phyloP scores from a whole-genome alignment of 1,139 yeast species.

The Arxiozyma heterogenica region DNA sequence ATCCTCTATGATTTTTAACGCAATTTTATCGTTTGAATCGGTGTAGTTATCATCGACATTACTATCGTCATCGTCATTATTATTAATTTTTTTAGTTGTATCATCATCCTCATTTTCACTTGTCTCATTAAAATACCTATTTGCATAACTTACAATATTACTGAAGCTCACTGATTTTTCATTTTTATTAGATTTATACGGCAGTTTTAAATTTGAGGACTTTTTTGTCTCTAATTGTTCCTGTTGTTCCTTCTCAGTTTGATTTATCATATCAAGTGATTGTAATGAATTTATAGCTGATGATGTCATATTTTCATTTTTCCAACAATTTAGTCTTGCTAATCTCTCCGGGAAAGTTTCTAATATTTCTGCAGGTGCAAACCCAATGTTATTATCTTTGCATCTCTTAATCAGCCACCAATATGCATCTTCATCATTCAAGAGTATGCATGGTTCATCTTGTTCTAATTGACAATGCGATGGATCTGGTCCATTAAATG shows the following conservation, averaged over 20 bases:
- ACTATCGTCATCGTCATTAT: constrained; percentile 18
- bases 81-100: constrained; percentile 8
- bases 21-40: constrained; percentile 1
- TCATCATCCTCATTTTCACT: constrained; percentile 22
- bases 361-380: constrained; percentile 92
- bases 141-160: constrained; percentile 30
- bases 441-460: constrained; percentile 73
- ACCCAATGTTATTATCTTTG: constrained; percentile 68
- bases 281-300: constrained; percentile 11
- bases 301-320: constrained; percentile 56
- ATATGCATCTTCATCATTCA: constrained; percentile 85
- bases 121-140: constrained; percentile 24
- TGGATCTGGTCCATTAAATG: constrained; percentile 87
- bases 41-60: constrained; percentile 6
- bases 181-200: constrained; percentile 8
- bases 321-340: constrained; percentile 86
- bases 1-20: constrained; percentile 1
- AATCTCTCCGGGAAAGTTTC: constrained; percentile 88
- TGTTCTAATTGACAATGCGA: constrained; percentile 76
- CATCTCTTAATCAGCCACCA: constrained; percentile 91
- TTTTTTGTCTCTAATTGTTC: not conserved
- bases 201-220: not conserved
- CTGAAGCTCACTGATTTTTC: constrained; percentile 34
- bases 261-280: constrained; percentile 3
- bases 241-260: constrained; percentile 17